Evolutionary conservation across 495 filamentous ascomycete genomes (phyloP).

Genomic region (Massariosphaeria phaeospora): DNA sequence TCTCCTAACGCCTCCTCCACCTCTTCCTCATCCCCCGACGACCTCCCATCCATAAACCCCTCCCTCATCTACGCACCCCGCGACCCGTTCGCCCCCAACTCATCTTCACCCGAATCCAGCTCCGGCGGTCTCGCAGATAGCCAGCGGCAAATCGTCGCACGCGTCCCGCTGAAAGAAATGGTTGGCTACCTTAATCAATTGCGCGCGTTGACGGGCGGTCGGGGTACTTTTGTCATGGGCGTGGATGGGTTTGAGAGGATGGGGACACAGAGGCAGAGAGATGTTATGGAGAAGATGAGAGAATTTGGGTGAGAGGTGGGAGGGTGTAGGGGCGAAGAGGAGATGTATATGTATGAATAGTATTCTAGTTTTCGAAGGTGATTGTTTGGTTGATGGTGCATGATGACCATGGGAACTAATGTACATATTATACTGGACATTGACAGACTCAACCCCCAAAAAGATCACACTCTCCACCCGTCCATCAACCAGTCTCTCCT

Average conservation of each 20-base stretch:
- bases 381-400: too few species aligned
- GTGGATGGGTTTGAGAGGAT: slow-evolving; percentile 89
- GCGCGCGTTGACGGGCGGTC: slow-evolving; percentile 77
- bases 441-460: too few species aligned
- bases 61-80: slow-evolving; percentile 73
- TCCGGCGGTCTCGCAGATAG: slow-evolving; percentile 4
- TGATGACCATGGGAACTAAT: too few species aligned
- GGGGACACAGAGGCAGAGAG: slow-evolving; percentile 58
- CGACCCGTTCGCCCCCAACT: slow-evolving; percentile 66
- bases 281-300: slow-evolving; percentile 50
- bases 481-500: too few species aligned
- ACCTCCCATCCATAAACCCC: slow-evolving; percentile 55
- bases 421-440: too few species aligned
- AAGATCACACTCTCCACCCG: too few species aligned
- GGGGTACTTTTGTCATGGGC: slow-evolving; percentile 88
- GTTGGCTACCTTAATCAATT: slow-evolving; percentile 91
- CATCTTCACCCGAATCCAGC: background rate
- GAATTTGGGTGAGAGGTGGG: slow-evolving; percentile 12
- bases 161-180: slow-evolving; percentile 93
- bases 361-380: too few species aligned
- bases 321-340: too few species aligned
- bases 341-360: too few species aligned
- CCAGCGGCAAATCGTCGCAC: slow-evolving; percentile 65
- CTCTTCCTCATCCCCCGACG: slow-evolving; percentile 20
- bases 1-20: too few species aligned